Conservation (phyloP, 73 alveolate species). For the Paraurostyla sp. region DNA sequence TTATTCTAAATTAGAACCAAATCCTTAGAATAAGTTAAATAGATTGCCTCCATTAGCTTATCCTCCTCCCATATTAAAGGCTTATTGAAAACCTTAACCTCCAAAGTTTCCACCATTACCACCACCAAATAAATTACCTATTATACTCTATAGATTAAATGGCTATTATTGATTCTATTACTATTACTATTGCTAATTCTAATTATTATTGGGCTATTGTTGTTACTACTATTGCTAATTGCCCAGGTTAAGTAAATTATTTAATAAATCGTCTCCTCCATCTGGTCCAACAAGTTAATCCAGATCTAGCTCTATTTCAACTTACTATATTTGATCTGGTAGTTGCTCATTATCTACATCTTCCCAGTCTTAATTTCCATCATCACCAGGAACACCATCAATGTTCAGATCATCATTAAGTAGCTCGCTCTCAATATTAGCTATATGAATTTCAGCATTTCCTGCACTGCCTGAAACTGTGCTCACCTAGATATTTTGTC, state of each 20-base stretch:
- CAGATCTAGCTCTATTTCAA: neutral
- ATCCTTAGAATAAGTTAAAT: neutral
- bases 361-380: conserved; percentile 37
- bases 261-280: neutral
- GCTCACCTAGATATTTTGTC: neutral
- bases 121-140: conserved; percentile 8
- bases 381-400: conserved; percentile 12
- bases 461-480: conserved; percentile 21
- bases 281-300: neutral
- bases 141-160: neutral
- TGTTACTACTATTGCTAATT: neutral
- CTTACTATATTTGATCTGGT: neutral
- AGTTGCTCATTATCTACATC: neutral
- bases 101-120: neutral
- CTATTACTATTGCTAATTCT: neutral
- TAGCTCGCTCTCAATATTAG: conserved; percentile 26
- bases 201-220: neutral
- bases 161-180: neutral
- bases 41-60: neutral
- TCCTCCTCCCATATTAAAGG: neutral
- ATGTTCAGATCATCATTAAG: neutral
- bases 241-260: no score
- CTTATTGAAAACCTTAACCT: neutral
- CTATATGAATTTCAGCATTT: neutral
- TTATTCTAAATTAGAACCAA: conserved; percentile 26